These are phyloP conservation scores for Hansenula anomala DNA, from an alignment of 1,139 yeast genomes.

Conservation along the genomic window DNA sequence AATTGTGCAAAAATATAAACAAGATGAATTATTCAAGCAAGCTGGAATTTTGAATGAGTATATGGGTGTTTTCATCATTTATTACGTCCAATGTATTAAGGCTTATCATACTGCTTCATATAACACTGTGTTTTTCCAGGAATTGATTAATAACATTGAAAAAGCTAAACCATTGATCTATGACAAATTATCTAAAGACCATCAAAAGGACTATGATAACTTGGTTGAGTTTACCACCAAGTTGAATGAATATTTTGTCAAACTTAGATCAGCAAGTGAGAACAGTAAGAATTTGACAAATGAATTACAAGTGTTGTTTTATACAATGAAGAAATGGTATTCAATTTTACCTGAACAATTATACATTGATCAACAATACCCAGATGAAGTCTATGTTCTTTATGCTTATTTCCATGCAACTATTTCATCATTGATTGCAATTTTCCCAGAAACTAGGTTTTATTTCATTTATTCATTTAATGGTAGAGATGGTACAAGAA, in stretches of 20 bases:
- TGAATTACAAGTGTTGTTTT: constrained; percentile 20
- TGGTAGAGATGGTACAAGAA: constrained; percentile 26
- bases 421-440: constrained; percentile 22
- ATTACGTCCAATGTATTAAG: constrained; percentile 21
- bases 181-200: constrained; percentile 8
- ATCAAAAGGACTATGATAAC: constrained; percentile 11
- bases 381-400: constrained; percentile 19
- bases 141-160: constrained; percentile 5
- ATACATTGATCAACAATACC: constrained; percentile 3
- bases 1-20: constrained; percentile 5
- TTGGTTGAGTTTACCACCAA: constrained; percentile 11
- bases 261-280: constrained; percentile 1
- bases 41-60: constrained; percentile 16
- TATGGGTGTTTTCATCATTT: constrained; percentile 17
- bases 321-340: constrained; percentile 19
- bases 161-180: constrained; percentile 9
- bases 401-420: constrained; percentile 30
- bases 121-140: constrained; percentile 10
- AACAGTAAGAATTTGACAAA: constrained; percentile 10
- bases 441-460: constrained; percentile 34
- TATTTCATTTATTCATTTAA: constrained; percentile 31
- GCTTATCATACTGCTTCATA: constrained; percentile 20
- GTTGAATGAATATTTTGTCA: constrained; percentile 13
- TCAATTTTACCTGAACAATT: constrained; percentile 17
- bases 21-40: constrained; percentile 11